Percentiles rank a stretch among this genome's conserved stretches.
phyloP scores from a whole-genome alignment of 805 yeast species.

The Jamesozyma lodderae region DNA sequence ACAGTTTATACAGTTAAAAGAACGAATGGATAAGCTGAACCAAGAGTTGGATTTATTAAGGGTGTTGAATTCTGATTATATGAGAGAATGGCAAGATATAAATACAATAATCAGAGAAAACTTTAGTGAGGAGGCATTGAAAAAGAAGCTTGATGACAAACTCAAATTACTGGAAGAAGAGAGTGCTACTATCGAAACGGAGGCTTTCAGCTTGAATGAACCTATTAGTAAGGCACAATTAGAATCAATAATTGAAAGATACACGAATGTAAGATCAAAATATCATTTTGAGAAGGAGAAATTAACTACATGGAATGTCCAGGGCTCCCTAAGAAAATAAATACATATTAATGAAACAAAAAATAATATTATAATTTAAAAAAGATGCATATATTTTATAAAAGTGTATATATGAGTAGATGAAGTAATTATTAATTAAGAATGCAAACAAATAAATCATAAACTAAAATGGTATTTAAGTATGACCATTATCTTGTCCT shows the following conservation, averaged over 20 bases:
- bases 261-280: slow-evolving; percentile 33
- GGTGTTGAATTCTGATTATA: slow-evolving; percentile 25
- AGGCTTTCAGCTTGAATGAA: slow-evolving; percentile 7
- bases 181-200: slow-evolving; percentile 11
- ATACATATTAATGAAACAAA: background rate
- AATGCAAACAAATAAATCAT: no score
- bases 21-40: slow-evolving; percentile 19
- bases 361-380: background rate
- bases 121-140: slow-evolving; percentile 32
- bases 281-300: slow-evolving; percentile 42
- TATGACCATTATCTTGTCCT: background rate
- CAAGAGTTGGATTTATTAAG: slow-evolving; percentile 21
- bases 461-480: no score
- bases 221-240: slow-evolving; percentile 22
- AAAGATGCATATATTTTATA: background rate
- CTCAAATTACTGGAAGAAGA: slow-evolving; percentile 27
- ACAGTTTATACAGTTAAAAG: slow-evolving; percentile 20
- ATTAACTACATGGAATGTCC: slow-evolving; percentile 35
- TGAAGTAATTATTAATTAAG: no score
- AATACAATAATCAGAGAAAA: slow-evolving; percentile 33
- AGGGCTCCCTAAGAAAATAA: slow-evolving; percentile 13
- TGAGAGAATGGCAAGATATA: slow-evolving; percentile 30
- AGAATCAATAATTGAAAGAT: slow-evolving; percentile 35
- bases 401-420: background rate
- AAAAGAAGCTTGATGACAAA: slow-evolving; percentile 23